A percentile compares a stretch with the other conserved stretches of the same genome.
Evolutionary conservation across 805 yeast genomes (phyloP).

Genomic region (Metschnikowia continentalis): DNA sequence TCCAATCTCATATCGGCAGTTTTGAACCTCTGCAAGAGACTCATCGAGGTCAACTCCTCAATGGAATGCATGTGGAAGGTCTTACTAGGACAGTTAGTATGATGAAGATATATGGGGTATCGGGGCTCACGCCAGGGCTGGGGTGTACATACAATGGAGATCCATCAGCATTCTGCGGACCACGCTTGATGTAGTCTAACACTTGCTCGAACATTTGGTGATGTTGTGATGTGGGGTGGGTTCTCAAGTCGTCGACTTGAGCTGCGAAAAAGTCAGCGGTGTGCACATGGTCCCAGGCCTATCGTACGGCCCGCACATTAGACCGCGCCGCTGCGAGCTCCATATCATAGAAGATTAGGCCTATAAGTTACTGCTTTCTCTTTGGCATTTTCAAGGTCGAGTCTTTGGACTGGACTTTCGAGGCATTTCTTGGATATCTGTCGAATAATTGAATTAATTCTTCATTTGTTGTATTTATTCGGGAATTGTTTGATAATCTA

Average conservation of each 20-base stretch:
- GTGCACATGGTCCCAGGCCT: background rate
- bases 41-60: slow-evolving; percentile 57
- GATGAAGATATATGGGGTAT: background rate
- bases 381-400: too few relatives aligned
- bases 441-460: too few relatives aligned
- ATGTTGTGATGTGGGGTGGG: background rate
- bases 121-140: background rate
- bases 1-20: slow-evolving; percentile 79
- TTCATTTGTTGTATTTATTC: too few relatives aligned
- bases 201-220: slow-evolving; percentile 13
- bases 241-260: slow-evolving; percentile 2
- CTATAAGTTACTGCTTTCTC: background rate
- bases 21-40: slow-evolving; percentile 53
- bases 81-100: slow-evolving; percentile 13
- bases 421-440: too few relatives aligned
- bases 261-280: slow-evolving; percentile 4
- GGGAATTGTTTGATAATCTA: too few relatives aligned
- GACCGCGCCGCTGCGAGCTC: background rate
- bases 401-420: too few relatives aligned
- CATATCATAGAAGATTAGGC: background rate
- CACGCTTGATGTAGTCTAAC: slow-evolving; percentile 14
- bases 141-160: slow-evolving; percentile 15
- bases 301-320: background rate
- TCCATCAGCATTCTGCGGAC: slow-evolving; percentile 18
- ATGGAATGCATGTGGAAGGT: slow-evolving; percentile 27